Percentiles rank a stretch among this genome's conserved stretches.
phyloP scores from a whole-genome alignment of 768 basidiomycete species.

The Tricholoma saponaceum region DNA sequence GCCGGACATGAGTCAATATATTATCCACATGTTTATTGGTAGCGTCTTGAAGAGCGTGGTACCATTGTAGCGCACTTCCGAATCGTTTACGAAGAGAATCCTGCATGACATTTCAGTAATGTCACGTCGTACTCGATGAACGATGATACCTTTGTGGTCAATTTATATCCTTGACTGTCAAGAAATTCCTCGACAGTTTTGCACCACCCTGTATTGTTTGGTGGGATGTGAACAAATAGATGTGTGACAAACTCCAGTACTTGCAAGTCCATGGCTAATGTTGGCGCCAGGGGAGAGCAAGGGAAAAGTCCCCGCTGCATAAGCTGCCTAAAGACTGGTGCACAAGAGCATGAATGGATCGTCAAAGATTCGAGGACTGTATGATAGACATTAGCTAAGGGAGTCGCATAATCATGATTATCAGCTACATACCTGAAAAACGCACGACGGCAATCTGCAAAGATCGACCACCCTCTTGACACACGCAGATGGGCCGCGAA shows the following conservation, averaged over 20 bases:
- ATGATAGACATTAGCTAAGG: too few relatives aligned
- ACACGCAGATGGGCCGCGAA: too few relatives aligned
- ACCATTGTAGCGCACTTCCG: conserved; percentile 23
- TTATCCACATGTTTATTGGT: too few relatives aligned
- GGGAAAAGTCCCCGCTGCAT: conserved; percentile 22
- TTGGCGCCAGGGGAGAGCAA: conserved; percentile 23
- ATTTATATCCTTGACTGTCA: conserved; percentile 15
- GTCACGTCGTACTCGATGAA: conserved; percentile 1
- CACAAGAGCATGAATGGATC: conserved; percentile 13
- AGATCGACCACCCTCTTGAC: neutral
- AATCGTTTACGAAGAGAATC: too few relatives aligned
- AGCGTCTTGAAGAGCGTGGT: conserved; percentile 13
- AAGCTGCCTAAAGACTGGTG: too few relatives aligned
- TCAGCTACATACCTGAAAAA: neutral
- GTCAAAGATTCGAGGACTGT: neutral
- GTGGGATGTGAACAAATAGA: conserved; percentile 23
- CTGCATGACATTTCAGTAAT: too few relatives aligned
- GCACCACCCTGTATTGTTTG: conserved; percentile 24
- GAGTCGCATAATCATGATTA: neutral
- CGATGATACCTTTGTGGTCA: conserved; percentile 12
- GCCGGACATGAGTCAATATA: too few relatives aligned
- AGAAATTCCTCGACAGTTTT: conserved; percentile 22
- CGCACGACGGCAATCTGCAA: neutral
- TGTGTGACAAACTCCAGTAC: too few relatives aligned
- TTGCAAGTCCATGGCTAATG: too few relatives aligned